phyloP scores from a whole-genome alignment of 1,284 basidiomycete genomes.

The Boletus mariae region DNA sequence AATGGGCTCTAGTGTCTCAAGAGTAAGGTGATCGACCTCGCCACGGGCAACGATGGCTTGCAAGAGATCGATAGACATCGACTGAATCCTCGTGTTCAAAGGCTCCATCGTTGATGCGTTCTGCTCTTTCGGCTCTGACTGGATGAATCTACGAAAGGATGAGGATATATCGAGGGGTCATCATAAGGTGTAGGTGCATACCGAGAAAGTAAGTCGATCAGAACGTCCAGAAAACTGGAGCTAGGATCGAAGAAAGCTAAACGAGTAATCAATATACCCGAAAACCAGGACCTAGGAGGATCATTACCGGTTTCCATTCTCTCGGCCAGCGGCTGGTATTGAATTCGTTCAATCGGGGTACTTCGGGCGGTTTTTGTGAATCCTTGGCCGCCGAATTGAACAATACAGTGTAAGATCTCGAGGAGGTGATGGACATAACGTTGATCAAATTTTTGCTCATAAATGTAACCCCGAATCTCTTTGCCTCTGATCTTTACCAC shows the following conservation, averaged over 20 bases:
- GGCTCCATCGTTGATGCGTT: slow-evolving; percentile 52
- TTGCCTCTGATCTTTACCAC: slow-evolving; percentile 56
- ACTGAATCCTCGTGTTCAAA: slow-evolving; percentile 67
- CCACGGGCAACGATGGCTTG: slow-evolving; percentile 80
- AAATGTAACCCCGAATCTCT: slow-evolving; percentile 63
- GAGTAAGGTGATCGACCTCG: slow-evolving; percentile 58
- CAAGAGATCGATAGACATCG: slow-evolving; percentile 74
- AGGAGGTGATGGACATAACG: slow-evolving; percentile 67
- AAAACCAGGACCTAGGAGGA: neutral
- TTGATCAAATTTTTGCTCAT: slow-evolving; percentile 77
- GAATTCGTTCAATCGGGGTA: slow-evolving; percentile 58
- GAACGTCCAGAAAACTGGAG: slow-evolving; percentile 69
- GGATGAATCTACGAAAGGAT: slow-evolving; percentile 55
- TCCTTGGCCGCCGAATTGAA: slow-evolving; percentile 85
- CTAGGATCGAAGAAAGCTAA: slow-evolving; percentile 54
- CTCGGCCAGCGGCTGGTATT: slow-evolving; percentile 54
- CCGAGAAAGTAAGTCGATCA: slow-evolving; percentile 69
- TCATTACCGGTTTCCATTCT: slow-evolving; percentile 56
- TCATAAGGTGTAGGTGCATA: slow-evolving; percentile 32
- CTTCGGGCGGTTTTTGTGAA: slow-evolving; percentile 70
- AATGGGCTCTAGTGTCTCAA: slow-evolving; percentile 66
- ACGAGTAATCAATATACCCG: slow-evolving; percentile 16
- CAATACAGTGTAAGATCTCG: slow-evolving; percentile 73
- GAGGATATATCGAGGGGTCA: neutral
- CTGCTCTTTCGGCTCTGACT: slow-evolving; percentile 63